Base-by-base conservation (phyloP, 257 asterid species). In the Datura wrightii region DNA sequence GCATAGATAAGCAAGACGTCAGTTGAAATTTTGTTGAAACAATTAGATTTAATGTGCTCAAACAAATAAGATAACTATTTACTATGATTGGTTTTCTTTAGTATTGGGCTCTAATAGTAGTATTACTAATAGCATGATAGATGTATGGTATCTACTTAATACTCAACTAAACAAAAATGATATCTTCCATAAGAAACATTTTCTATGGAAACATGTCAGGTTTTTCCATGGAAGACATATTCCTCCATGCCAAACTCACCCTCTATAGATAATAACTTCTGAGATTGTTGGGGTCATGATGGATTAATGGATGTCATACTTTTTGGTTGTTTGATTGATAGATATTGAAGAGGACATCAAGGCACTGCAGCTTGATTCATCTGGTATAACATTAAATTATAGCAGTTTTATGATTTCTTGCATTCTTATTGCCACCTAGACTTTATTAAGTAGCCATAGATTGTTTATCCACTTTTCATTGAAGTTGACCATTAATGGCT, bases 311-410 rank as follows among this genome's bases (percentile, higher is more conserved):
- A 46, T 13, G 31, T 48, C n/a, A 24, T 50, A 24, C 36, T 18
- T 14, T 58, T 69, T 48, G 60, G 46, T 65, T 41, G 69, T 54
- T 44, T 60, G 37, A 11, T 44, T 72, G 87, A 53, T 62, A 94
- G 98, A 92, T 85, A 93, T 95, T 83, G 98, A 89, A 88, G 99
- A 94, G 85, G 99, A 95, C 46, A 94, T 95, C 91, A 95, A 92
- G 83, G 97, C 94, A 15, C 79, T 95, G 92, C 97, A 95, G 88
- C 98, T 95, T 63, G 99, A 93, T 89, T 91, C 97, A 63, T 70
- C 97, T n/a, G 98, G 97, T 95, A 91, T 5, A 14, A 16, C 2
- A 37, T 14, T n/a, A 67, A 24, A 34, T 31, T 78, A 13, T 55
- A 52, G 46, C 63, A 78, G 10, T 15, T 78, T 34, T 78, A 31